Evolutionary conservation across 2,329 filamentous ascomycete species (phyloP).

Genomic region (Aureobasidium sp.): DNA sequence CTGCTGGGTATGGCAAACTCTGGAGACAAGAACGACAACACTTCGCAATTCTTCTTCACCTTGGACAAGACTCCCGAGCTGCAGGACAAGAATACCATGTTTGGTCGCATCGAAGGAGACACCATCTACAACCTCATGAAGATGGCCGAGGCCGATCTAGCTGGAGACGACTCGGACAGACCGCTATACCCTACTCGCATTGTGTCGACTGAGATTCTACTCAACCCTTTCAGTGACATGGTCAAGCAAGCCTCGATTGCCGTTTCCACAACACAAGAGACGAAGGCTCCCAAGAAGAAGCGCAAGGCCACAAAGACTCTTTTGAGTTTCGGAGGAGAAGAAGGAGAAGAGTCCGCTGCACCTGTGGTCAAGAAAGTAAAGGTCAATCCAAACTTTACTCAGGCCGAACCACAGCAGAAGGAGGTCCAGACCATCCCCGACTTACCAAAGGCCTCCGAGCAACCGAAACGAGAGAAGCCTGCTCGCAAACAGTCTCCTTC

Average conservation of each 20-base stretch:
- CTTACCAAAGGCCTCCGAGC: constrained; percentile 17
- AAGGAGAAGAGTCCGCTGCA: constrained; percentile 48
- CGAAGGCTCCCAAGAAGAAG: constrained; percentile 43
- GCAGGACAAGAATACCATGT: constrained; percentile 84
- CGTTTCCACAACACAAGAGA: constrained; percentile 40
- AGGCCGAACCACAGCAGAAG: constrained; percentile 28
- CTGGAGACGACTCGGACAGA: constrained; percentile 67
- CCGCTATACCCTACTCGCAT: constrained; percentile 83
- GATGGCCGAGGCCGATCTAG: constrained; percentile 81
- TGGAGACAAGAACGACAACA: constrained; percentile 69
- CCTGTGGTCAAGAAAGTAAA: constrained; percentile 68
- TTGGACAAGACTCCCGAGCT: constrained; percentile 76
- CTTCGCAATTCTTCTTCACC: constrained; percentile 96
- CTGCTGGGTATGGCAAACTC: constrained; percentile 95
- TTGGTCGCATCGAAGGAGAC: constrained; percentile 84
- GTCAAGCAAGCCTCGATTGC: constrained; percentile 58
- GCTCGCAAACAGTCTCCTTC: neutral
- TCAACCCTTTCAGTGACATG: constrained; percentile 81
- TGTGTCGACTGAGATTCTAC: constrained; percentile 63
- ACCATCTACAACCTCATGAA: constrained; percentile 94
- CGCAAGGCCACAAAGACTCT: constrained; percentile 67
- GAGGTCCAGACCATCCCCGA: neutral
- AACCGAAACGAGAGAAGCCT: neutral
- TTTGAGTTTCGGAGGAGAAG: constrained; percentile 67
- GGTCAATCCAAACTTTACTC: constrained; percentile 69